A percentile compares a stretch with the other conserved stretches of the same genome.
phyloP scores from a whole-genome alignment of 2,329 filamentous ascomycete species.

The Trichoderma sp. region DNA sequence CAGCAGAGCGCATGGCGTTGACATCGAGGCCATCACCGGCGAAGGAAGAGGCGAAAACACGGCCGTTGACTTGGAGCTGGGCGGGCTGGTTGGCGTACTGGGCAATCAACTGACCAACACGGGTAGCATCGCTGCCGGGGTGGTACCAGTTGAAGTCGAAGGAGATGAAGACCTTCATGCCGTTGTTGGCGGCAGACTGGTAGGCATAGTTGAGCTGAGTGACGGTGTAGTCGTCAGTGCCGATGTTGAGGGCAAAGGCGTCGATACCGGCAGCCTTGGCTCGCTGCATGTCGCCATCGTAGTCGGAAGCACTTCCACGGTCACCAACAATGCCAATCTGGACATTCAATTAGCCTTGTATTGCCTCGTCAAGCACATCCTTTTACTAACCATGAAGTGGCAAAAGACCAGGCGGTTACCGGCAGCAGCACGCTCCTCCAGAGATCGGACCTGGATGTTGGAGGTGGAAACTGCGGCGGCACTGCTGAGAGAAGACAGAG shows the following conservation, averaged over 20 bases:
- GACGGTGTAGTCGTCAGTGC: slow-evolving; percentile 42
- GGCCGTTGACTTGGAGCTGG: slow-evolving; percentile 48
- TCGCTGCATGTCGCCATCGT: slow-evolving; percentile 46
- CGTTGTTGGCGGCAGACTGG: slow-evolving; percentile 44
- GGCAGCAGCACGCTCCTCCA: slow-evolving; percentile 21
- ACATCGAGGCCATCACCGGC: slow-evolving; percentile 47
- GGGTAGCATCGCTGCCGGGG: slow-evolving; percentile 31
- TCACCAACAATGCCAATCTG: slow-evolving; percentile 45
- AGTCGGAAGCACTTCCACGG: slow-evolving; percentile 41
- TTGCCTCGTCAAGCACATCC: accelerated
- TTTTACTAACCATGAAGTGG: slow-evolving; percentile 40
- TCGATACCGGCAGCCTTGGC: slow-evolving; percentile 46
- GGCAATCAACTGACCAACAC: slow-evolving; percentile 44
- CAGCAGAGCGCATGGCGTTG: slow-evolving; percentile 39
- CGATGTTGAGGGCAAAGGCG: slow-evolving; percentile 51
- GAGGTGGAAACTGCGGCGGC: background rate
- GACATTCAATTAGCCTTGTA: background rate
- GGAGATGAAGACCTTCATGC: slow-evolving; percentile 55
- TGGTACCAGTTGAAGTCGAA: slow-evolving; percentile 55
- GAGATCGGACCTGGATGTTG: slow-evolving; percentile 10
- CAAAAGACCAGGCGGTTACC: slow-evolving; percentile 37
- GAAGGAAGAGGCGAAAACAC: slow-evolving; percentile 54
- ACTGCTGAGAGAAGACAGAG: slow-evolving; percentile 18
- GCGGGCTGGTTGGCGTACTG: slow-evolving; percentile 43
- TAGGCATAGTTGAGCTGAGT: slow-evolving; percentile 49